phyloP scores from a whole-genome alignment of 106 monocot species.

The Acorus gramineus region DNA sequence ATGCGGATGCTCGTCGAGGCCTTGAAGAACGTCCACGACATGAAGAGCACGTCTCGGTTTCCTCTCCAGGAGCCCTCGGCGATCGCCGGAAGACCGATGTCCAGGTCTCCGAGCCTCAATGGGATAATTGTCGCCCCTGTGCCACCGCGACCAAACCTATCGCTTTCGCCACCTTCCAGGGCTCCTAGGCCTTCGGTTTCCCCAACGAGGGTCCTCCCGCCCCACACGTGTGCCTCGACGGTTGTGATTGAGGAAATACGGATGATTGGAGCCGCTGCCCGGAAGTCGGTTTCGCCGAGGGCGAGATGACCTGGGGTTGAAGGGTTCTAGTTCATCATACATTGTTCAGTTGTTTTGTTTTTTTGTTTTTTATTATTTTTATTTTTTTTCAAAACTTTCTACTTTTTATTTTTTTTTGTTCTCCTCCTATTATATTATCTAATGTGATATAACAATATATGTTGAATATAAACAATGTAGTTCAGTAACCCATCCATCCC shows the following conservation, averaged over 20 bases:
- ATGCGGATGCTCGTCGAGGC: slow-evolving; percentile 64
- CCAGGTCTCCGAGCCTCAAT: slow-evolving; percentile 64
- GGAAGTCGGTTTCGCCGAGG: slow-evolving; percentile 24
- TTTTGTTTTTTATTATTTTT: slow-evolving; percentile 13
- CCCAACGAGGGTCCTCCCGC: slow-evolving; percentile 13
- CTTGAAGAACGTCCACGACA: slow-evolving; percentile 51
- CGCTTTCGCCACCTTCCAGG: slow-evolving; percentile 24
- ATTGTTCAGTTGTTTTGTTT: slow-evolving; percentile 7
- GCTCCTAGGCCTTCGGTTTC: slow-evolving; percentile 35
- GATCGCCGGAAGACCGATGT: slow-evolving; percentile 36
- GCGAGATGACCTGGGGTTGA: slow-evolving; percentile 36
- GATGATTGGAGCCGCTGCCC: slow-evolving; percentile 2
- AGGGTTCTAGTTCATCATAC: slow-evolving; percentile 57
- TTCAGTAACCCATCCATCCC: too few relatives aligned
- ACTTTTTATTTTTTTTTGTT: too few relatives aligned
- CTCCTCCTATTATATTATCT: too few relatives aligned
- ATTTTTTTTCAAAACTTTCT: neutral
- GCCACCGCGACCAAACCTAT: slow-evolving; percentile 11
- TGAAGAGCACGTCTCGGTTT: slow-evolving; percentile 48
- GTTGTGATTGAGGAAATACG: slow-evolving; percentile 31
- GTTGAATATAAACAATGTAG: too few relatives aligned
- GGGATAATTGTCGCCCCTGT: slow-evolving; percentile 16
- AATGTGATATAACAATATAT: too few relatives aligned
- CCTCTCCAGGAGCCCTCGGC: slow-evolving; percentile 68
- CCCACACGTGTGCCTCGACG: slow-evolving; percentile 47